Base-by-base conservation (phyloP, 2,329 filamentous ascomycete genomes). In the Claviceps sp. region DNA sequence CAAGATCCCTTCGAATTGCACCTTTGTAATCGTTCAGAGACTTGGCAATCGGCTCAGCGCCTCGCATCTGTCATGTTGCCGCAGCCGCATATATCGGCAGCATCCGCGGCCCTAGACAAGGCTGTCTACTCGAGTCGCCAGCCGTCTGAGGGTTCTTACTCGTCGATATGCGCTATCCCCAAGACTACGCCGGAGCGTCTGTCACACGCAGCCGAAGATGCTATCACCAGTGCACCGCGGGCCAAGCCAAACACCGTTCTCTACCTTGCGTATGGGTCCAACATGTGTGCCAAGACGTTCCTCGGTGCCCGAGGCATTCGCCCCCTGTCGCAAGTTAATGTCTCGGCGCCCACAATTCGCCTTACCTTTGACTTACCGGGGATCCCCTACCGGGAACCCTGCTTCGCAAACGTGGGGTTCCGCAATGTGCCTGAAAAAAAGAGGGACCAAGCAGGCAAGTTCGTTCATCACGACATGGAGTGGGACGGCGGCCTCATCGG, bases 261-360 rank as follows among this genome's bases (percentile, higher is more conserved):
- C 49, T 91, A 91, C 65, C 79, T 91, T 22, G 91, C 90, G 11
- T 97, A 96, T 65, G 93, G 91, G 58, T 95, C 89, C 50, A 97
- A 97, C 65, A 78, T 97, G 55, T 81, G 77, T 55, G 80, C 83
- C 14, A 72, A 88, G 64, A 94, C 87, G 0, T 96, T 97, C 66
- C 76, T 84, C 47, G 87, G 85, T 54, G 72, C 69, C 54, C 84
- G 91, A 50, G 84, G 84, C 54, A 91, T 97, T 68, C 79, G 78
- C 26, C 93, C 93, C 0, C 61, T 97, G 14, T 89, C 87, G 41
- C 79, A 86, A 56, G 70, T 90, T 62, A 89, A 89, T 62, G 91
- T 95, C 7, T 78, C 85, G 5, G 88, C 89, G 2, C 93, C 93
- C 0, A 77, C 79, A 5, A 73, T 97, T 47, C 75, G 79, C 48